phyloP scores from a whole-genome alignment of 2,329 filamentous ascomycete genomes.

The Penicillium fuscoglaucum region DNA sequence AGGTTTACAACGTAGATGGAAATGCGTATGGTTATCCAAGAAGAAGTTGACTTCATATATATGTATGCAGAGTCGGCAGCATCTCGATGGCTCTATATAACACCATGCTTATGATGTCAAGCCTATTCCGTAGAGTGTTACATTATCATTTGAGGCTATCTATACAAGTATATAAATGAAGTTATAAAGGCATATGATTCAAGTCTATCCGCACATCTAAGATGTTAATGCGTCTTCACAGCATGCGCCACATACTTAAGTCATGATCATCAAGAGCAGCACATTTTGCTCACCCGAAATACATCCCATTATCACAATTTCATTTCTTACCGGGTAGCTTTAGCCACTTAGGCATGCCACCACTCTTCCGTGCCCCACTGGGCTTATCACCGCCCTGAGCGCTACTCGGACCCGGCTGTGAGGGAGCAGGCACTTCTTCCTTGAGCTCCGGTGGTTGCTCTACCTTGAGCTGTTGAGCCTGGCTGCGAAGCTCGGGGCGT shows the following conservation, averaged over 20 bases:
- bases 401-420: conserved; percentile 30
- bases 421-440: conserved; percentile 36
- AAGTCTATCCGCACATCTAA: conserved; percentile 1
- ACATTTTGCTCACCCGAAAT: conserved; percentile 3
- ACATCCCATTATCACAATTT: conserved; percentile 20
- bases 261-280: conserved; percentile 12
- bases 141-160: neutral
- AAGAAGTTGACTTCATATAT: neutral
- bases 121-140: no score
- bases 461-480: conserved; percentile 65
- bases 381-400: conserved; percentile 35
- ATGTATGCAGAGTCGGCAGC: neutral
- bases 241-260: neutral
- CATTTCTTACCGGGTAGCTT: conserved; percentile 72
- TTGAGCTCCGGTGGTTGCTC: conserved; percentile 49
- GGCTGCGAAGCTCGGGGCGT: conserved; percentile 59
- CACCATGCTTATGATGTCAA: neutral
- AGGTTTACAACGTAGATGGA: neutral
- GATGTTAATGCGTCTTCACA: neutral
- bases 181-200: neutral
- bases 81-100: no score
- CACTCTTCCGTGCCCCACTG: conserved; percentile 33
- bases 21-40: neutral
- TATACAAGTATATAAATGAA: neutral
- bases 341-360: conserved; percentile 66